phyloP scores from a whole-genome alignment of 805 yeast genomes.

The Starmerella stigmatis region DNA sequence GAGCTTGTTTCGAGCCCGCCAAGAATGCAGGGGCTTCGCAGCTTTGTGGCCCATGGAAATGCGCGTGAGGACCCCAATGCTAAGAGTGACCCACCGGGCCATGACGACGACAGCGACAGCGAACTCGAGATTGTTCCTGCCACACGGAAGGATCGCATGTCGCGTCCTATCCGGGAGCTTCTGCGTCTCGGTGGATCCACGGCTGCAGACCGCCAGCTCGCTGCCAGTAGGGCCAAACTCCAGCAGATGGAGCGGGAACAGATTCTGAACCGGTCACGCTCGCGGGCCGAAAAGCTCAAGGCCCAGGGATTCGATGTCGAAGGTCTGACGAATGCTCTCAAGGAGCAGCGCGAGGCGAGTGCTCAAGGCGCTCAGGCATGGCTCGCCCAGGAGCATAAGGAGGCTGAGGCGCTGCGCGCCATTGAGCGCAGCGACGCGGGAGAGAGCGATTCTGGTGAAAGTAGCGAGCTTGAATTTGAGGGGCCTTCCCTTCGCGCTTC shows the following conservation, averaged over 20 bases:
- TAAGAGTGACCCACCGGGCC: not conserved
- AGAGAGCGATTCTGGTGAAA: not conserved
- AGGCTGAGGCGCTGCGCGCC: constrained; percentile 14
- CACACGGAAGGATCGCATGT: constrained; percentile 13
- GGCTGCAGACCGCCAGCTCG: constrained; percentile 8
- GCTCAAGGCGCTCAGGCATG: constrained; percentile 16
- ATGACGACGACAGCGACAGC: constrained; percentile 14
- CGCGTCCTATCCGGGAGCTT: constrained; percentile 18
- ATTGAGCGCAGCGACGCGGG: constrained; percentile 11
- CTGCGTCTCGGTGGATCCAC: constrained; percentile 16
- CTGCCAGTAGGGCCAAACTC: constrained; percentile 9
- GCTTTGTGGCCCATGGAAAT: constrained; percentile 12
- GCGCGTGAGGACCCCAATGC: not conserved
- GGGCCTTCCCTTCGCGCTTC: not conserved
- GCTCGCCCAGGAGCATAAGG: constrained; percentile 18
- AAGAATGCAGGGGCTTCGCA: constrained; percentile 14
- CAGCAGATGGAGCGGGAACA: constrained; percentile 16
- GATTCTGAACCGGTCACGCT: constrained; percentile 6
- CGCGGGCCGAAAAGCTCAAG: constrained; percentile 6
- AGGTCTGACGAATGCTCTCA: constrained; percentile 5
- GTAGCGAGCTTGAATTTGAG: constrained; percentile 6
- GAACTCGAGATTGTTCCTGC: constrained; percentile 24
- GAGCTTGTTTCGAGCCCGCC: constrained; percentile 21
- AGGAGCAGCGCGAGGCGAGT: constrained; percentile 1
- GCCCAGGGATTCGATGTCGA: constrained; percentile 20